phyloP scores from a whole-genome alignment of 305 asterid species.

The Stenogyne calaminthoides region DNA sequence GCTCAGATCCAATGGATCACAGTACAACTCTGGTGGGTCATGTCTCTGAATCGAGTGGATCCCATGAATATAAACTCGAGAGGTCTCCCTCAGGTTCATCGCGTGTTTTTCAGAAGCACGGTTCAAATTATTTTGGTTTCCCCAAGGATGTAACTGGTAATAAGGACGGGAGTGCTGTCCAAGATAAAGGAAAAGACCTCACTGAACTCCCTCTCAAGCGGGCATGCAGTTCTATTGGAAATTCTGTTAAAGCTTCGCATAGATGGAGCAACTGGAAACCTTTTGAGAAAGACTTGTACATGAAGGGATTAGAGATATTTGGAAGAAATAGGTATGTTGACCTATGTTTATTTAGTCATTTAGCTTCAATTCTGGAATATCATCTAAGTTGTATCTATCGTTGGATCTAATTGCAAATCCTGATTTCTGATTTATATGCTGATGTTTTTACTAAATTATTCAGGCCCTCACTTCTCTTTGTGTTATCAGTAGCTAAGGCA shows the following conservation, averaged over 20 bases:
- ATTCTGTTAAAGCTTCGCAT: conserved; percentile 34
- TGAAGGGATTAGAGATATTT: conserved; percentile 90
- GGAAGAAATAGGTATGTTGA: conserved; percentile 84
- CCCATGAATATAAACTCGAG: conserved; percentile 40
- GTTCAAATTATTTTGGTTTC: neutral
- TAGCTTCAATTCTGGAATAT: conserved; percentile 27
- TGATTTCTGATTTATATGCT: conserved; percentile 11
- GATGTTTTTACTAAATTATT: neutral
- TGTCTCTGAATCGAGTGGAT: conserved; percentile 38
- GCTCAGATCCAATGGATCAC: conserved; percentile 39
- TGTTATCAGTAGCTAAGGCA: conserved; percentile 3
- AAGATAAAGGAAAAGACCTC: conserved; percentile 40
- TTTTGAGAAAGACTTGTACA: conserved; percentile 87
- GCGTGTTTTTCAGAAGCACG: conserved; percentile 33
- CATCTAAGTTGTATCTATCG: conserved; percentile 22
- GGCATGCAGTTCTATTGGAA: conserved; percentile 30
- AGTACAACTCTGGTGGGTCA: conserved; percentile 31
- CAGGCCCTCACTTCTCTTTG: neutral
- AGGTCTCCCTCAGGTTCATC: conserved; percentile 40
- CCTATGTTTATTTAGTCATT: conserved; percentile 15
- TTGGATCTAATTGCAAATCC: conserved; percentile 9
- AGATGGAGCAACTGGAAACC: conserved; percentile 68
- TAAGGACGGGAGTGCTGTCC: conserved; percentile 32
- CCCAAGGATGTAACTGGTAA: conserved; percentile 21
- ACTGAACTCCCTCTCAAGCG: conserved; percentile 40